Evolutionary conservation across 805 yeast genomes (phyloP).

Genomic region (Starmerella riodocensis): DNA sequence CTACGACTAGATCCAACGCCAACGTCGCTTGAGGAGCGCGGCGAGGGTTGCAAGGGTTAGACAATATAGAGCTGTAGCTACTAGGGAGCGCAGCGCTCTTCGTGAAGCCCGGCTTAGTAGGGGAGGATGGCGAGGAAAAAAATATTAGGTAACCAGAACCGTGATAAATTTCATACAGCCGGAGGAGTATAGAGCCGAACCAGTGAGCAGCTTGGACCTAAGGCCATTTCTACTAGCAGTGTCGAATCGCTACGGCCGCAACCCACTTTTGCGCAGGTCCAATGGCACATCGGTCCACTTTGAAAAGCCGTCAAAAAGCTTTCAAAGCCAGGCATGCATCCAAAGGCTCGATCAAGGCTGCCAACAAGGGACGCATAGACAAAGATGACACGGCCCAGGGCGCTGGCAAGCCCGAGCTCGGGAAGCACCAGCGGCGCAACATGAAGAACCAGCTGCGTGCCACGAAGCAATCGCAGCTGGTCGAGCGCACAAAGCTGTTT

Average conservation of each 20-base stretch:
- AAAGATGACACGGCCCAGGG: constrained; percentile 34
- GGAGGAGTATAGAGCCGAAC: too few species aligned
- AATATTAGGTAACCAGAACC: neutral
- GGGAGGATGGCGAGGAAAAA: neutral
- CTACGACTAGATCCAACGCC: too few species aligned
- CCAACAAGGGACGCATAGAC: constrained; percentile 75
- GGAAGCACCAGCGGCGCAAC: constrained; percentile 64
- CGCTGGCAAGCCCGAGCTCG: constrained; percentile 28
- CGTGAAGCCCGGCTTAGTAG: too few species aligned
- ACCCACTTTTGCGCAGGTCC: too few species aligned
- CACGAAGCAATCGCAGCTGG: constrained; percentile 50
- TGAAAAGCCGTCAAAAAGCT: constrained; percentile 74
- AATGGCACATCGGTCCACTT: constrained; percentile 60
- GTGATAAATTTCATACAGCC: too few species aligned
- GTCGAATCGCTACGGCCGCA: too few species aligned
- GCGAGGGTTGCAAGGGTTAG: too few species aligned
- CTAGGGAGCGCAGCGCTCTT: too few species aligned
- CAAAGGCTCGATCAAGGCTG: constrained; percentile 72
- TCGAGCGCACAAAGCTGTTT: constrained; percentile 53
- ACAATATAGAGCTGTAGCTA: too few species aligned
- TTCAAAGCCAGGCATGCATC: constrained; percentile 87
- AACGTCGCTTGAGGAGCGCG: too few species aligned
- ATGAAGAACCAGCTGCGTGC: constrained; percentile 60
- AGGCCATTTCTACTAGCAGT: too few species aligned
- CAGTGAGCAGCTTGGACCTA: too few species aligned